phyloP scores from a whole-genome alignment of 2,329 filamentous ascomycete genomes.

The Hyphodiscus sp. region DNA sequence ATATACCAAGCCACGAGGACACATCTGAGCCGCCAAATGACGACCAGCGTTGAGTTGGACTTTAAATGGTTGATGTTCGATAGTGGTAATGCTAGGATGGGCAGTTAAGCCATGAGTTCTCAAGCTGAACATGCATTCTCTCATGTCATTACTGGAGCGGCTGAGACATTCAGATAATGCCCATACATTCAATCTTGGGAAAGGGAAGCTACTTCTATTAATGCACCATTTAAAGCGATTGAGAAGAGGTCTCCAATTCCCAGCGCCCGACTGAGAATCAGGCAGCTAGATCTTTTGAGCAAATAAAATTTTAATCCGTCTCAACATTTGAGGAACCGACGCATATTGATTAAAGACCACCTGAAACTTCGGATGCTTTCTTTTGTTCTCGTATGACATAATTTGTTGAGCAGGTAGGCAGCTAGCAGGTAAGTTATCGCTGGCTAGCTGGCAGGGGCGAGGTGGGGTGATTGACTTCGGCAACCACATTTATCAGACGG shows the following conservation, averaged over 20 bases:
- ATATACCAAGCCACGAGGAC: not conserved
- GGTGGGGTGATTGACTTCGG: not conserved
- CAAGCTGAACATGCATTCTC: not conserved
- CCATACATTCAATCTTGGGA: too few species aligned
- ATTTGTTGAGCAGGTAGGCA: not conserved
- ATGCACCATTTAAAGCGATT: too few species aligned
- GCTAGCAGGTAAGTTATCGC: too few species aligned
- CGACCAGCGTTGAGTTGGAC: not conserved
- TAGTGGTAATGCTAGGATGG: not conserved
- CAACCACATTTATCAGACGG: slow-evolving; percentile 3
- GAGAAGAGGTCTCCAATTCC: too few species aligned
- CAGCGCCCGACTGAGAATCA: not conserved
- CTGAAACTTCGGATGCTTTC: not conserved
- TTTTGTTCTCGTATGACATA: not conserved
- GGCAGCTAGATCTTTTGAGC: too few species aligned
- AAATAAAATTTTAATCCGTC: not conserved
- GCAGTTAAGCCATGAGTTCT: not conserved
- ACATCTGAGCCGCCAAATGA: not conserved
- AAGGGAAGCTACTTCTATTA: too few species aligned
- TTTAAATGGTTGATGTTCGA: not conserved
- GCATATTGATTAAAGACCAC: too few species aligned
- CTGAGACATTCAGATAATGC: too few species aligned
- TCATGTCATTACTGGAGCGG: too few species aligned
- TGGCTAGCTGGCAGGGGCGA: too few species aligned
- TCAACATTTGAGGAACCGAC: not conserved